Base-by-base conservation (phyloP, 257 asterid genomes). In the Verbascum thapsus region DNA sequence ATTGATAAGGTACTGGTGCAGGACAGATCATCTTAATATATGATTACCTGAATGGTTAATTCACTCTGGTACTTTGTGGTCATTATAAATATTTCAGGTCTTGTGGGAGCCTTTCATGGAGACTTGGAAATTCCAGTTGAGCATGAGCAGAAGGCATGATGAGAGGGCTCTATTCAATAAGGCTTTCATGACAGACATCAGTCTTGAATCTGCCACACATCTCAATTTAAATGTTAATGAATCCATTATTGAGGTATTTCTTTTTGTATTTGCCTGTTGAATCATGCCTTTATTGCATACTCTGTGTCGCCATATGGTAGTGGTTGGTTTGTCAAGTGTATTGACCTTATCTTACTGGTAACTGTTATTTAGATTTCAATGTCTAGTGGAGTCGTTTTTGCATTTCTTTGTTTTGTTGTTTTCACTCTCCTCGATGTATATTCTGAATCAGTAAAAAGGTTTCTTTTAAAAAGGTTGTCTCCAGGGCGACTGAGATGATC, bases 91-190 rank as follows among this genome's bases (percentile, higher is more conserved):
- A 37, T 75, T 66, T 57, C 69, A 92, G 98, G 95, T 83, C 47
- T 82, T 76, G 78, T 92, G 97, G 97, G 97, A 92, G 78, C 96
- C 99, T 69, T 80, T 89, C 53, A 66, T 92, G 56, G 99, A 92
- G 78, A 96, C 97, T 52, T 92, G 96, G 94, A 73, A 79, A 55
- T 74, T 89, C 67, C 89, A 79, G 72, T 72, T 85, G 67, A 75
- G 77, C 80, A 52, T 87, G 73, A 61, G 60, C 55, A 82, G 85
- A 70, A 81, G 72, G 78, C 86, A 71, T 69, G 88, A 73, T n/a
- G 83, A 79, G 51, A 76, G 80, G 71, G 83, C 91, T 71, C 85
- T 87, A 60, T 76, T 86, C 61, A 76, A 74, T 64, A 79, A 83
- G 50, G 78, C 80, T 59, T 58, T 84, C 59, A 64, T 68, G 76